These are phyloP conservation scores for Fusarium cicatricum DNA, from an alignment of 2,329 filamentous ascomycete genomes.

Conservation along the genomic window DNA sequence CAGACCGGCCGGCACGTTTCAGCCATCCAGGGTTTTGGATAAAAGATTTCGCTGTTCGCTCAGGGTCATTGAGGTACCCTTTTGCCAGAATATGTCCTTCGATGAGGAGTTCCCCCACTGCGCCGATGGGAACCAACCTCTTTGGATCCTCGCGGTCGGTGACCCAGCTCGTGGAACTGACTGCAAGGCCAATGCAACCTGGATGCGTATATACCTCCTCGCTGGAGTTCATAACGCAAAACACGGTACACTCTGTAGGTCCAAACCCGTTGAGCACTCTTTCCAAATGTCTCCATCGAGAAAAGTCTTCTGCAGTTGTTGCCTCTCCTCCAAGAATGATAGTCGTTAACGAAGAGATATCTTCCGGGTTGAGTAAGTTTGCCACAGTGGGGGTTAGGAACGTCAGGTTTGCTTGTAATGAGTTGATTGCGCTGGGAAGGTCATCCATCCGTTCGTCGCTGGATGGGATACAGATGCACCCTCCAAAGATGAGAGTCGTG, in stretches of 20 bases:
- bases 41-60: neutral
- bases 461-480: conserved; percentile 5
- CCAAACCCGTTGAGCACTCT: conserved; percentile 9
- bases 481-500: conserved; percentile 1
- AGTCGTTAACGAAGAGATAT: neutral
- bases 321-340: conserved; percentile 6
- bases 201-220: neutral
- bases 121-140: neutral
- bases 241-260: conserved; percentile 7
- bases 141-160: neutral
- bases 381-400: neutral
- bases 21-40: neutral
- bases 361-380: neutral
- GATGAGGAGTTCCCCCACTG: conserved; percentile 2
- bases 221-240: neutral
- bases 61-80: conserved; percentile 5
- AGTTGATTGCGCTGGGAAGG: neutral
- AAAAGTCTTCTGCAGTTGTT: conserved; percentile 1
- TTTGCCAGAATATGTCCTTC: conserved; percentile 2
- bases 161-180: conserved; percentile 5
- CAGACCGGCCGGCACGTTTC: neutral
- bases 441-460: conserved; percentile 1
- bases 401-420: neutral
- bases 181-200: neutral
- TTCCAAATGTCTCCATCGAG: neutral